Percentiles rank a stretch among this genome's conserved stretches.
Evolutionary conservation across 805 yeast genomes (phyloP).

Genomic region (Starmerella floris): DNA sequence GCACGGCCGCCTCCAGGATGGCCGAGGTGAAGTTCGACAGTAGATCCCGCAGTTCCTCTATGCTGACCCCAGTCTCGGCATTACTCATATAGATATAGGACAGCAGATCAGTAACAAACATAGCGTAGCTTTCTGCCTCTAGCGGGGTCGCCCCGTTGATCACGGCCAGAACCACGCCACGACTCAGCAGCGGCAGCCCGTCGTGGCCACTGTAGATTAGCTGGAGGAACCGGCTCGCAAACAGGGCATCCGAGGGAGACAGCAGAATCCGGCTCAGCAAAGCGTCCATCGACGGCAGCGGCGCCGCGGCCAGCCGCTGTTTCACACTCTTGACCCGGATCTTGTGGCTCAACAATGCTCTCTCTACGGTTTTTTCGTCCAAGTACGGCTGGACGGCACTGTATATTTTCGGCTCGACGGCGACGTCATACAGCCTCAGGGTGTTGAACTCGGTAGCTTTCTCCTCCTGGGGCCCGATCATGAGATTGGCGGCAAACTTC

Average conservation of each 20-base stretch:
- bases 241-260: constrained; percentile 16
- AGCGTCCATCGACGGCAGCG: background rate
- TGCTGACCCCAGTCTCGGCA: background rate
- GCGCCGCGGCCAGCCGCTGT: background rate
- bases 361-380: constrained; percentile 2
- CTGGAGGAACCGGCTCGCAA: constrained; percentile 11
- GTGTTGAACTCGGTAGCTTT: constrained; percentile 2
- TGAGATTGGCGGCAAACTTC: background rate
- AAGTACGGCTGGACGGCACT: background rate
- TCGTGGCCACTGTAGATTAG: background rate
- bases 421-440: constrained; percentile 2
- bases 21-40: background rate
- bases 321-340: constrained; percentile 5
- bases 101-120: constrained; percentile 9
- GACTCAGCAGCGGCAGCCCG: constrained; percentile 1
- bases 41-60: constrained; percentile 1
- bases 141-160: constrained; percentile 9
- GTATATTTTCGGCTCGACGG: constrained; percentile 1
- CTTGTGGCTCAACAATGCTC: constrained; percentile 6
- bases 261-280: constrained; percentile 8
- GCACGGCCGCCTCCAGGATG: constrained; percentile 12
- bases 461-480: background rate
- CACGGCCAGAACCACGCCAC: constrained; percentile 7
- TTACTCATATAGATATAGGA: background rate
- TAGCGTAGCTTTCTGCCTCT: constrained; percentile 16